Evolutionary conservation across 352 stramenopile species (phyloP), one percentile per base, ranked within the genome.

Genomic region (Thraustochytrium sp.): DNA sequence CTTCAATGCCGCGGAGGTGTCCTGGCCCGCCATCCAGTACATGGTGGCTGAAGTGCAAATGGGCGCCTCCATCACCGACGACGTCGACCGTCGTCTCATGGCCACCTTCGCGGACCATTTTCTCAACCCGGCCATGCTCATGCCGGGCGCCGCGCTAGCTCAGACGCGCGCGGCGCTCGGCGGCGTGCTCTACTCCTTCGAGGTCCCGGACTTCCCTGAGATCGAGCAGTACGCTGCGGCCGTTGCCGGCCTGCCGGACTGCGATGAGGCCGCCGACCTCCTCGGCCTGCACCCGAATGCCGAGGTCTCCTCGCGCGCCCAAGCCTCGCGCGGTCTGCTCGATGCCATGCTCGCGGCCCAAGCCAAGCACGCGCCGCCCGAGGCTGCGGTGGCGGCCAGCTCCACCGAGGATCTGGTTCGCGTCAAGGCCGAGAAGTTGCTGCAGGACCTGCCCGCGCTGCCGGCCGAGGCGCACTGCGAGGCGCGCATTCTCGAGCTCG

Each of bases 11-110:
- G 13, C 62, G 1, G 94, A 95, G 54, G 98, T 99, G 86, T 98
- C 94, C 78, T 99, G 96, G 96, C 91, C 91, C 4, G 98, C 96
- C 26, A 94, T 99, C 77, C 95, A 98, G 90, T 99, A 99, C 88
- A 98, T 99, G 95, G 95, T 99, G 36, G 92, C 94, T 5, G 96
- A 98, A 86, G 96, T 98, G 18, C 95, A 99, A 85, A 98, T 99
- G 87, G 96, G 96, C 54, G 96, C 96, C 82, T 98, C 98, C 86
- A 98, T 99, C 85, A 99, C 96, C 16, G 96, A 99, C 88, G 97
- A 98, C 76, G 92, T 99, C 86, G 96, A 99, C 85, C 94, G 96
- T 0, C 89, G 95, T 34, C 88, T 99, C 56, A 98, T 99, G 86
- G 97, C 97, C 85, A 98, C 93, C 49, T 98, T 98, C 86, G 95